Percentiles rank a stretch among this genome's conserved stretches.
Evolutionary conservation across 768 basidiomycete genomes (phyloP).

Genomic region (Boletus insuetus): DNA sequence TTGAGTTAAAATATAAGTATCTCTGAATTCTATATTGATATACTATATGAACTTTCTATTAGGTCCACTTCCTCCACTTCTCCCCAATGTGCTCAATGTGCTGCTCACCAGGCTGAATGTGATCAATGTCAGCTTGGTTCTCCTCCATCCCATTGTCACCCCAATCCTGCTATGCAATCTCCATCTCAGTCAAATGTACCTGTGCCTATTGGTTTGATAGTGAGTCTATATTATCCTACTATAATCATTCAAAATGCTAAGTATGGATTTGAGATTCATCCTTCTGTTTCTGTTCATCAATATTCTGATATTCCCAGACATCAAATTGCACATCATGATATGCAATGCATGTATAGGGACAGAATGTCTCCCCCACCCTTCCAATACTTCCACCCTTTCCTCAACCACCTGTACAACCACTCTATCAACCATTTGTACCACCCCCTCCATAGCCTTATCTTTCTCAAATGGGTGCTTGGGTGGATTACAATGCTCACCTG

Average conservation of each 20-base stretch:
- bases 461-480: not conserved
- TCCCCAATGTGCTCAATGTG: not conserved
- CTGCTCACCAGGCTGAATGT: not conserved
- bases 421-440: not conserved
- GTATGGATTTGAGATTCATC: not conserved
- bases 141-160: not conserved
- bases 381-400: not conserved
- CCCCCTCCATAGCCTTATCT: not conserved
- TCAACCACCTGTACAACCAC: not conserved
- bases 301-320: not conserved
- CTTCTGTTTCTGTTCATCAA: not conserved
- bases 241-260: not conserved
- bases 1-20: too few relatives aligned
- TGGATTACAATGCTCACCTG: too few relatives aligned
- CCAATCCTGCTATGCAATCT: not conserved
- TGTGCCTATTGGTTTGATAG: not conserved
- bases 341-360: not conserved
- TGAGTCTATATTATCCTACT: not conserved
- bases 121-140: not conserved
- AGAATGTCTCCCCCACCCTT: too few relatives aligned
- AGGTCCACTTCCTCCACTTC: not conserved
- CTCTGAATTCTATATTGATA: too few relatives aligned
- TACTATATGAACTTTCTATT: not conserved
- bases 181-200: not conserved
- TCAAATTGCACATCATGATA: conserved; percentile 1